Conservation (phyloP, 2,329 filamentous ascomycete genomes). For the Magnaporthiopsis incrustans region DNA sequence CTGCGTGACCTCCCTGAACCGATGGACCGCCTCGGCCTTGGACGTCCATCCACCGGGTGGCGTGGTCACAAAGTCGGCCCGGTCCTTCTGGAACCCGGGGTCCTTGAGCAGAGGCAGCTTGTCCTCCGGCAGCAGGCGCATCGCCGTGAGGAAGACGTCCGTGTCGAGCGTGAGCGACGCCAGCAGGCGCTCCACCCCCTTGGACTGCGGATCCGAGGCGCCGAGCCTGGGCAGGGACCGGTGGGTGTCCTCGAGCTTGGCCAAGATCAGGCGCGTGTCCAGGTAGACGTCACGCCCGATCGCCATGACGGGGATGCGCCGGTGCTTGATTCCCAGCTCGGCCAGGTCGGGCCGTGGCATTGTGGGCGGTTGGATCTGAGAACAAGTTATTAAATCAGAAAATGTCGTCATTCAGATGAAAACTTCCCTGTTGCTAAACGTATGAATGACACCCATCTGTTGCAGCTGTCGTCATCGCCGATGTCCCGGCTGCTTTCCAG, state of each 20-base stretch:
- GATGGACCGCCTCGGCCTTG: slow-evolving; percentile 47
- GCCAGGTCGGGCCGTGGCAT: slow-evolving; percentile 59
- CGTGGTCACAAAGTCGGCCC: slow-evolving; percentile 28
- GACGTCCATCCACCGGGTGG: slow-evolving; percentile 17
- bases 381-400: not conserved
- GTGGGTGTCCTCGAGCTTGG: slow-evolving; percentile 52
- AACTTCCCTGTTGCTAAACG: not conserved
- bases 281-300: slow-evolving; percentile 62
- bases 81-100: slow-evolving; percentile 51
- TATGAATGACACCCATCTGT: no score
- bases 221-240: slow-evolving; percentile 26
- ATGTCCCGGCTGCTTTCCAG: not conserved
- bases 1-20: slow-evolving; percentile 45
- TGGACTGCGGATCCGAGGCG: slow-evolving; percentile 26
- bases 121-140: slow-evolving; percentile 47
- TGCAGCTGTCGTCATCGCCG: no score
- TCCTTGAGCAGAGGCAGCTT: slow-evolving; percentile 44
- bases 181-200: slow-evolving; percentile 46
- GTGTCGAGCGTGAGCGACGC: slow-evolving; percentile 47
- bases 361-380: slow-evolving; percentile 48
- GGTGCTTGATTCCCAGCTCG: slow-evolving; percentile 54
- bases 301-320: slow-evolving; percentile 60
- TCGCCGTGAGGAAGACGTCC: slow-evolving; percentile 45
- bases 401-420: slow-evolving; percentile 3
- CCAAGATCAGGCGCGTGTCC: slow-evolving; percentile 61